These are phyloP conservation scores for Diplodia mutila DNA, from an alignment of 2,329 filamentous ascomycete species.

Conservation along the genomic window DNA sequence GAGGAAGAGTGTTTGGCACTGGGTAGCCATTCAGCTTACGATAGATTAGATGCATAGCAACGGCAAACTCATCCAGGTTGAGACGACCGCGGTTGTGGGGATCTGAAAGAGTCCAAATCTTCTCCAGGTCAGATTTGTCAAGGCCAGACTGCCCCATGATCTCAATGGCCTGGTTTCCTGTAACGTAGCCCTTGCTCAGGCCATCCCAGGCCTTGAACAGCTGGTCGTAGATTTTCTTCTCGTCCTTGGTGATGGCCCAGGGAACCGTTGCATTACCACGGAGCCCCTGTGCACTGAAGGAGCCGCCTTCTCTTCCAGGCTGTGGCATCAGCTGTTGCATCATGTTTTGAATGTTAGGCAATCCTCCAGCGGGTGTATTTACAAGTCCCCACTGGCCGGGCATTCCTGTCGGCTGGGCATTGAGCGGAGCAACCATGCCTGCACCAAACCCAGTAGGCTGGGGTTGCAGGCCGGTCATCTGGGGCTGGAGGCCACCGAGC, in stretches of 20 bases:
- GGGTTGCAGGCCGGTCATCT: constrained; percentile 71
- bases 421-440: constrained; percentile 70
- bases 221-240: constrained; percentile 95
- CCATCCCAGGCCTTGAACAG: constrained; percentile 98
- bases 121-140: constrained; percentile 85
- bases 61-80: constrained; percentile 95
- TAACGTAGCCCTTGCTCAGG: constrained; percentile 87
- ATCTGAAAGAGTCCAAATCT: constrained; percentile 93
- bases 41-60: constrained; percentile 99
- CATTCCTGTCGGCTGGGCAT: constrained; percentile 89
- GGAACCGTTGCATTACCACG: constrained; percentile 94
- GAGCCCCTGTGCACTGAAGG: constrained; percentile 81
- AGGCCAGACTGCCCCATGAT: constrained; percentile 96
- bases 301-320: constrained; percentile 79
- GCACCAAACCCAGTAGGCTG: constrained; percentile 54
- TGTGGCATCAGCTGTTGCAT: constrained; percentile 98
- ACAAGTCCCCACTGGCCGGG: constrained; percentile 99
- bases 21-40: constrained; percentile 95
- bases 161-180: constrained; percentile 90
- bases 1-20: constrained; percentile 80
- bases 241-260: constrained; percentile 98
- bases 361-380: constrained; percentile 83
- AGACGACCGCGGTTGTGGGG: constrained; percentile 91
- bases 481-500: constrained; percentile 75
- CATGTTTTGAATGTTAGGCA: constrained; percentile 92